phyloP scores from a whole-genome alignment of 2,329 filamentous ascomycete species.

The Alternaria ethzedia region DNA sequence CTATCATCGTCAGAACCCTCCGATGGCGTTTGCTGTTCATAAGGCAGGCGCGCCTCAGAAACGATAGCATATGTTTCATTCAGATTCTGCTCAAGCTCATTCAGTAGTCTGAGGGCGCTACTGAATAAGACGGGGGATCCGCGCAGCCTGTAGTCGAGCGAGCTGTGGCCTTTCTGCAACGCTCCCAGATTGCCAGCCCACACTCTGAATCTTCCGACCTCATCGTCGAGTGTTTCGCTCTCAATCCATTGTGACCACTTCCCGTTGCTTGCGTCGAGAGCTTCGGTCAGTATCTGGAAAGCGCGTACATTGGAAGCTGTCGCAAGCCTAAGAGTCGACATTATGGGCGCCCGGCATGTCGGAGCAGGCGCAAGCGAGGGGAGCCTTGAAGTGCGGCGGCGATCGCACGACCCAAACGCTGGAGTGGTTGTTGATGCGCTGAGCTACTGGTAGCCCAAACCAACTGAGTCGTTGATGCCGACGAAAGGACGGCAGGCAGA shows the following conservation, averaged over 20 bases:
- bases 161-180: conserved; percentile 46
- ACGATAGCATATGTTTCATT: conserved; percentile 35
- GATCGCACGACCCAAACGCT: background rate
- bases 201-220: conserved; percentile 46
- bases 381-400: background rate
- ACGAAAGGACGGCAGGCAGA: background rate
- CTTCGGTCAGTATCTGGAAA: conserved; percentile 34
- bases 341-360: conserved; percentile 18
- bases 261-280: conserved; percentile 21
- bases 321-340: conserved; percentile 37
- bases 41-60: conserved; percentile 39
- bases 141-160: conserved; percentile 46
- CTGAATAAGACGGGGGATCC: conserved; percentile 43
- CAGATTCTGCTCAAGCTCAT: conserved; percentile 42
- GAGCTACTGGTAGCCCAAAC: background rate
- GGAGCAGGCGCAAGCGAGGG: background rate
- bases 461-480: background rate
- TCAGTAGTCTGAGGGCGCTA: conserved; percentile 43
- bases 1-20: conserved; percentile 27
- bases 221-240: conserved; percentile 41
- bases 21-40: conserved; percentile 35
- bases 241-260: conserved; percentile 28
- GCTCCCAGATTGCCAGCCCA: conserved; percentile 47
- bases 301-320: conserved; percentile 38
- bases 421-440: background rate